phyloP scores from a whole-genome alignment of 345 rosid species.

The Populus nigra region DNA sequence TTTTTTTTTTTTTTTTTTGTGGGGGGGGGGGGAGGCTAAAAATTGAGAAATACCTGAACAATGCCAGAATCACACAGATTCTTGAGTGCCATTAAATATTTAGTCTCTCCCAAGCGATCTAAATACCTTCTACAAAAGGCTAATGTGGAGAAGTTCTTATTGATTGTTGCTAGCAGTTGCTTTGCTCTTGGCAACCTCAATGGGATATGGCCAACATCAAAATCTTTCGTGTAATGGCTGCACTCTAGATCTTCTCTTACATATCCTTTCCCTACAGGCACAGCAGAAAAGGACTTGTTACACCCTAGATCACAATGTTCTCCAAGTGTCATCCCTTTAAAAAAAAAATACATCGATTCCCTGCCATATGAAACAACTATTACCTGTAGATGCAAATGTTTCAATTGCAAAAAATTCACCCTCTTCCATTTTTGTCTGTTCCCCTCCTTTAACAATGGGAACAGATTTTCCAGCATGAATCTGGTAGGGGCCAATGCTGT shows the following conservation, averaged over 20 bases:
- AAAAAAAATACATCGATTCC: slow-evolving; percentile 10
- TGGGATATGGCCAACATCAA: slow-evolving; percentile 75
- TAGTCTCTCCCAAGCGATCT: slow-evolving; percentile 91
- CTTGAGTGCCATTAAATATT: slow-evolving; percentile 90
- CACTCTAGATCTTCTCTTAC: slow-evolving; percentile 94
- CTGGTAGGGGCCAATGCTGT: slow-evolving; percentile 78
- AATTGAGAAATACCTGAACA: slow-evolving; percentile 59
- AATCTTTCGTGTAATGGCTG: slow-evolving; percentile 90
- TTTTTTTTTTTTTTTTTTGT: too few relatives aligned
- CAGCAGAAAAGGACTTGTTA: slow-evolving; percentile 4
- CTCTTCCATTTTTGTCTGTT: slow-evolving; percentile 98
- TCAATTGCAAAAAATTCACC: slow-evolving; percentile 93
- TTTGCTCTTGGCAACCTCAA: slow-evolving; percentile 87
- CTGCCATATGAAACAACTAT: background rate
- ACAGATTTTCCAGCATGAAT: slow-evolving; percentile 97
- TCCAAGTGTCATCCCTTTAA: background rate
- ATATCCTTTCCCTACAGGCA: slow-evolving; percentile 71
- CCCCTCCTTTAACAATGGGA: slow-evolving; percentile 94
- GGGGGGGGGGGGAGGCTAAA: too few relatives aligned
- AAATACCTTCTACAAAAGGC: slow-evolving; percentile 91
- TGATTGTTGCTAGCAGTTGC: slow-evolving; percentile 85
- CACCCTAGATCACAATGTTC: background rate
- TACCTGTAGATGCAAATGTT: slow-evolving; percentile 94
- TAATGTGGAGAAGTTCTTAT: slow-evolving; percentile 88
- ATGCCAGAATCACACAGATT: slow-evolving; percentile 84